Evolutionary conservation across 73 alveolate genomes (phyloP).

Genomic region (Breviolum minutum): DNA sequence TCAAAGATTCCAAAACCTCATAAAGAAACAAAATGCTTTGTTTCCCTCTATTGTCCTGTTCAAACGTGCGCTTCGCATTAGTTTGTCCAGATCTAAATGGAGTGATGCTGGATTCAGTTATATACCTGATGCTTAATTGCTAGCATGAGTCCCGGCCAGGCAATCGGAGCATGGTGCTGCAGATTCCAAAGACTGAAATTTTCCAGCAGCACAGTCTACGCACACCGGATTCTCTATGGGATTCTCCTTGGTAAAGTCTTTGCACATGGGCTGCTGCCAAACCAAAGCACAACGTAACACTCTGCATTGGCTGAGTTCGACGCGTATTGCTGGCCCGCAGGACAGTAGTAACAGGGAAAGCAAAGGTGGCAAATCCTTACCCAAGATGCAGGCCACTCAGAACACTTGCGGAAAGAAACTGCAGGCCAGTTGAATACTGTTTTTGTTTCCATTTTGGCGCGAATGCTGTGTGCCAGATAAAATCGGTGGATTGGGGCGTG

Average conservation of each 20-base stretch:
- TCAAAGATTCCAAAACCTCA: no score
- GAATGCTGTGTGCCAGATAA: no score
- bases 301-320: neutral
- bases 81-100: neutral
- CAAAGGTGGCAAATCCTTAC: constrained; percentile 8
- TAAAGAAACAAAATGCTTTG: no score
- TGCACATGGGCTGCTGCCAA: no score
- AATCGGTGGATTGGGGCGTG: no score
- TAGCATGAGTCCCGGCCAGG: neutral
- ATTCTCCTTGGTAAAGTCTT: no score
- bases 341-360: constrained; percentile 3
- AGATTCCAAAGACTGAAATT: neutral
- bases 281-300: neutral
- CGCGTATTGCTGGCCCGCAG: neutral
- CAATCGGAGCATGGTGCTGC: neutral
- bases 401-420: neutral
- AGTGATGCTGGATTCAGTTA: neutral
- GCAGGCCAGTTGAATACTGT: no score
- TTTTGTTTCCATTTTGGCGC: no score
- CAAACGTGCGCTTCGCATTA: neutral
- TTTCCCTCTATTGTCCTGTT: no score
- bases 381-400: neutral
- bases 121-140: neutral
- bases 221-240: neutral
- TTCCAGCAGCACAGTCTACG: neutral